Evolutionary conservation across 768 basidiomycete species (phyloP).

Genomic region (Favolaschia claudopus): DNA sequence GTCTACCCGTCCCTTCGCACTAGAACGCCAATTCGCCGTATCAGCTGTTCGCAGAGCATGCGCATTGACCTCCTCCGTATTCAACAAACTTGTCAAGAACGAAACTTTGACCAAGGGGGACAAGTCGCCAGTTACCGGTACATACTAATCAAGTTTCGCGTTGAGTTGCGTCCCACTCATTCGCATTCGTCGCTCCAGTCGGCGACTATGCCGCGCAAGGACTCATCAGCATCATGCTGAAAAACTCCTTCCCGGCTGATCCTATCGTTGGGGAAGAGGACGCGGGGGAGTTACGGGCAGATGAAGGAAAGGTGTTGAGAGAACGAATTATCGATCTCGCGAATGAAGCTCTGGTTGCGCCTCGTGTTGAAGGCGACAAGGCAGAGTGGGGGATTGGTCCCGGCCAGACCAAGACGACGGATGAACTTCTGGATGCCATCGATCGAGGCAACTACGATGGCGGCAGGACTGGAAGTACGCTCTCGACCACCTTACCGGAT

Average conservation of each 20-base stretch:
- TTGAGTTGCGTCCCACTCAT: neutral
- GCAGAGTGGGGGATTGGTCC: slow-evolving; percentile 79
- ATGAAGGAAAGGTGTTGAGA: slow-evolving; percentile 51
- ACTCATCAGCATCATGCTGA: slow-evolving; percentile 84
- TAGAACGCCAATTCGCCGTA: slow-evolving; percentile 84
- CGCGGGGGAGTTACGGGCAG: slow-evolving; percentile 73
- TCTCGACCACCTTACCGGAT: neutral
- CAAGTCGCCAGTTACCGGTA: slow-evolving; percentile 91
- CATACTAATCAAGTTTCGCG: slow-evolving; percentile 19
- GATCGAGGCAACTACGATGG: slow-evolving; percentile 83
- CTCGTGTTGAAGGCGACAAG: slow-evolving; percentile 63
- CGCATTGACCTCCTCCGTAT: slow-evolving; percentile 82
- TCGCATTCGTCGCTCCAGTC: slow-evolving; percentile 54
- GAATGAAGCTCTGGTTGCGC: slow-evolving; percentile 73
- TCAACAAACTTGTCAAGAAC: slow-evolving; percentile 82
- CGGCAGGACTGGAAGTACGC: slow-evolving; percentile 75
- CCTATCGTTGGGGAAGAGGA: slow-evolving; percentile 96
- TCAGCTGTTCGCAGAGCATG: slow-evolving; percentile 90
- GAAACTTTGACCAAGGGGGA: slow-evolving; percentile 92
- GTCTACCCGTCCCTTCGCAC: slow-evolving; percentile 58
- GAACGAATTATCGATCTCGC: slow-evolving; percentile 82
- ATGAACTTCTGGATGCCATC: slow-evolving; percentile 82
- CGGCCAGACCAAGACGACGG: slow-evolving; percentile 55
- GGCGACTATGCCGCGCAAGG: slow-evolving; percentile 96
- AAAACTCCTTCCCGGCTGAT: slow-evolving; percentile 81